These are phyloP conservation scores for Microdochium trichocladiopsis DNA, from an alignment of 2,329 filamentous ascomycete genomes.

Conservation along the genomic window DNA sequence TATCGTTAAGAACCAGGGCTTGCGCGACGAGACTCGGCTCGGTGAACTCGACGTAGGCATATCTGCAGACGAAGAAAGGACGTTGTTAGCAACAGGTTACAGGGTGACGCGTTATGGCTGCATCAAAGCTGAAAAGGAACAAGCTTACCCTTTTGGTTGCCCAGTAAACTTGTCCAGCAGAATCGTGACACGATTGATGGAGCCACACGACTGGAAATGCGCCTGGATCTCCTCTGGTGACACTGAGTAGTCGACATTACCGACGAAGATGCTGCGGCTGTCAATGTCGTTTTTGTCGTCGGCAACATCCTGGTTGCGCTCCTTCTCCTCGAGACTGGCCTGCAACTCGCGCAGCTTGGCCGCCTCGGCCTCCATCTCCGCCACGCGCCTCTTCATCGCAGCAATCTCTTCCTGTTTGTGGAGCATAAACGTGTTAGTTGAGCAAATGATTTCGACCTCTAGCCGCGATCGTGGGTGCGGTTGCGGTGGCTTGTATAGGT, in stretches of 20 bases:
- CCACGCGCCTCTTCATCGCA: conserved; percentile 80
- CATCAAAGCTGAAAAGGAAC: conserved; percentile 1
- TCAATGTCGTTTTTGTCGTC: conserved; percentile 97
- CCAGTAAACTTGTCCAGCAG: conserved; percentile 97
- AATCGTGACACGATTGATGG: conserved; percentile 97
- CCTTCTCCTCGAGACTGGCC: conserved; percentile 75
- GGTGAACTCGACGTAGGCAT: conserved; percentile 97
- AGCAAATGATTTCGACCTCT: conserved; percentile 6
- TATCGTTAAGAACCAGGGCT: conserved; percentile 93
- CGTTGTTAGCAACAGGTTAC: not conserved
- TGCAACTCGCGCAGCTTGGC: conserved; percentile 85
- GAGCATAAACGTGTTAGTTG: conserved; percentile 12
- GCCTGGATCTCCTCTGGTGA: conserved; percentile 97
- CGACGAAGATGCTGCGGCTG: conserved; percentile 92
- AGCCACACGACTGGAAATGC: conserved; percentile 94
- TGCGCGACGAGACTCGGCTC: conserved; percentile 90
- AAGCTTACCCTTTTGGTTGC: conserved; percentile 90
- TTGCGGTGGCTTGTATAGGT: not conserved
- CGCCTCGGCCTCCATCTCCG: conserved; percentile 86
- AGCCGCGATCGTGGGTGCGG: conserved; percentile 3
- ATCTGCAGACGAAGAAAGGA: conserved; percentile 25
- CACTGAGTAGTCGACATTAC: conserved; percentile 96
- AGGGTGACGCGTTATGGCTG: not conserved
- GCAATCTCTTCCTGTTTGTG: conserved; percentile 64
- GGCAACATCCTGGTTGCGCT: conserved; percentile 72